These are phyloP conservation scores for Ensete glaucum DNA, from an alignment of 176 grass and related monocot genomes.

Conservation along the genomic window DNA sequence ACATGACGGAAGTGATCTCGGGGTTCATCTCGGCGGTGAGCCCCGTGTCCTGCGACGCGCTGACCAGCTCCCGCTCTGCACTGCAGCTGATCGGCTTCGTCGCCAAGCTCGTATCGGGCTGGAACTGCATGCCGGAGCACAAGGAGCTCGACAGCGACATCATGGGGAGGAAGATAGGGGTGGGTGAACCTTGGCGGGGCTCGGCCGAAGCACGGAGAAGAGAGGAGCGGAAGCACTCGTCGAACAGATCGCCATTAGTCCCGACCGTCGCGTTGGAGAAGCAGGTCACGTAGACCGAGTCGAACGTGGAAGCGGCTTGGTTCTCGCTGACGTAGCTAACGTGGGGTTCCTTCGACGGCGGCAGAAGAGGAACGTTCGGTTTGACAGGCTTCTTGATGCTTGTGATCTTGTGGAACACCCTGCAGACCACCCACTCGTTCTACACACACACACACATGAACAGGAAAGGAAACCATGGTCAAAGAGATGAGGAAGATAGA, in stretches of 20 bases:
- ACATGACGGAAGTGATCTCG: slow-evolving; percentile 33
- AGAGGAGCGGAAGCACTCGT: slow-evolving; percentile 23
- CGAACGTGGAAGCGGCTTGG: background rate
- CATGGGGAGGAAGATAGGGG: slow-evolving; percentile 8
- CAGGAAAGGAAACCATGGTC: background rate
- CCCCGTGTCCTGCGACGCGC: slow-evolving; percentile 46
- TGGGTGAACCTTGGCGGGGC: background rate
- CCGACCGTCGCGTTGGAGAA: slow-evolving; percentile 70
- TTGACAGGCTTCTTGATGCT: slow-evolving; percentile 3
- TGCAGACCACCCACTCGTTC: slow-evolving; percentile 89
- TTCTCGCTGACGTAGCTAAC: slow-evolving; percentile 1
- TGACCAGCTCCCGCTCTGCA: slow-evolving; percentile 26
- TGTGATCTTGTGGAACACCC: slow-evolving; percentile 65
- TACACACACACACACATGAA: background rate
- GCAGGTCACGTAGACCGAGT: slow-evolving; percentile 71
- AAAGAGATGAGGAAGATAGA: background rate
- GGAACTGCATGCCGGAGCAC: slow-evolving; percentile 2
- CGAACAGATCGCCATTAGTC: background rate
- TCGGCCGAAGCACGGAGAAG: background rate
- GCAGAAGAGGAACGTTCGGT: background rate
- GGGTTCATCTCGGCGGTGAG: slow-evolving; percentile 59
- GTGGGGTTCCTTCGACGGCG: background rate
- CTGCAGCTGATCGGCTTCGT: background rate
- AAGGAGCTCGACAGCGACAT: slow-evolving; percentile 14
- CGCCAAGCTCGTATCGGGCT: background rate